phyloP scores from a whole-genome alignment of 1,284 basidiomycete species.

The Dichomitus squalens region DNA sequence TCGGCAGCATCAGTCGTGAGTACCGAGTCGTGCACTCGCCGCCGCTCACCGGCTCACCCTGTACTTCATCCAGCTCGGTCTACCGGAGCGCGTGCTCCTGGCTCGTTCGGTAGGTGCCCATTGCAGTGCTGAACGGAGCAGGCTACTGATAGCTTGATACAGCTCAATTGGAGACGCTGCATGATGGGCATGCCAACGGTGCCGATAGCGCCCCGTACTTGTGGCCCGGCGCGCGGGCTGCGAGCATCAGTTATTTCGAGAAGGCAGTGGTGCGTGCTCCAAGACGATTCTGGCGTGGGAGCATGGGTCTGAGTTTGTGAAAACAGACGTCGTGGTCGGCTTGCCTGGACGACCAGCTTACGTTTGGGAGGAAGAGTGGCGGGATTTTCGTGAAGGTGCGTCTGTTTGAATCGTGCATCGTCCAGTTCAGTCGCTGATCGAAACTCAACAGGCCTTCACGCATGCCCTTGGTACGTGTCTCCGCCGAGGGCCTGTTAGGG shows the following conservation, averaged over 20 bases:
- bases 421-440: not conserved
- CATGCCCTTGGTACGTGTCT: not conserved
- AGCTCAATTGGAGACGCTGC: not conserved
- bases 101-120: not conserved
- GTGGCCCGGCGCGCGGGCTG: not conserved
- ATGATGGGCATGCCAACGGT: not conserved
- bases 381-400: conserved; percentile 17
- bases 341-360: conserved; percentile 10
- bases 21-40: not conserved
- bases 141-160: not conserved
- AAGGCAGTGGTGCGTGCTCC: conserved; percentile 10
- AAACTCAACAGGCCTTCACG: not conserved
- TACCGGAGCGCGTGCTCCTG: not conserved
- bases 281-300: too few species aligned
- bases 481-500: too few species aligned
- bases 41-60: not conserved
- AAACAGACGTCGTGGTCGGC: conserved; percentile 18
- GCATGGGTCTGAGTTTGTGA: not conserved
- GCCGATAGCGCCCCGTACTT: not conserved
- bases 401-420: not conserved
- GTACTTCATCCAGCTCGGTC: not conserved
- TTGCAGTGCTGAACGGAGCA: not conserved
- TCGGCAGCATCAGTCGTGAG: not conserved
- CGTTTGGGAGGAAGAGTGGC: conserved; percentile 3
- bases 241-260: not conserved